A percentile compares a stretch with the other conserved stretches of the same genome.
Evolutionary conservation across 2,329 filamentous ascomycete genomes (phyloP).

Genomic region (Plenodomus biglobosus): DNA sequence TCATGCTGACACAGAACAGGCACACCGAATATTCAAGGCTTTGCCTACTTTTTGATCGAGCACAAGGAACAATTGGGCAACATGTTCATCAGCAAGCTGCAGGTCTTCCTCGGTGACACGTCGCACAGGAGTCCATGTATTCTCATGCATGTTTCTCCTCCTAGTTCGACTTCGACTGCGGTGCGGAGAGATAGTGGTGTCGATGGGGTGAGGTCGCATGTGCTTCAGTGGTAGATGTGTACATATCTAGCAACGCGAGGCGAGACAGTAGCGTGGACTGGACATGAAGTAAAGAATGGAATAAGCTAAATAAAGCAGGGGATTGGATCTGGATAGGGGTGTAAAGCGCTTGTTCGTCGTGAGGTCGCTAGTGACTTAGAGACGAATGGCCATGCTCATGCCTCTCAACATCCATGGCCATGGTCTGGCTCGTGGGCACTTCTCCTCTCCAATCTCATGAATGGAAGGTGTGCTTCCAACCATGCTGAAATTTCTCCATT

Average conservation of each 20-base stretch:
- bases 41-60: slow-evolving; percentile 22
- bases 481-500: too few species aligned
- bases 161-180: background rate
- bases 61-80: slow-evolving; percentile 21
- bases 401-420: too few species aligned
- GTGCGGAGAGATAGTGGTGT: background rate
- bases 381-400: too few species aligned
- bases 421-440: background rate
- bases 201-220: slow-evolving; percentile 4
- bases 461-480: too few species aligned
- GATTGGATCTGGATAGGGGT: too few species aligned
- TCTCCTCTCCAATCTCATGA: background rate
- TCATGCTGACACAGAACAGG: slow-evolving; percentile 6
- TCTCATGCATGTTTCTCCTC: slow-evolving; percentile 15
- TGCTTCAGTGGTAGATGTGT: background rate
- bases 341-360: too few species aligned
- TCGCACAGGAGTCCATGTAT: slow-evolving; percentile 13
- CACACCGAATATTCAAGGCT: slow-evolving; percentile 20
- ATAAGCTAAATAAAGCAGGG: too few species aligned
- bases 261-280: background rate
- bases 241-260: too few species aligned
- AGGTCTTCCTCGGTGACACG: slow-evolving; percentile 15
- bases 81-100: slow-evolving; percentile 19
- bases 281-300: too few species aligned
- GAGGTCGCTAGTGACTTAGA: too few species aligned